Conservation (phyloP, 73 alveolate genomes). For the Paramecium sexaurelia region DNA sequence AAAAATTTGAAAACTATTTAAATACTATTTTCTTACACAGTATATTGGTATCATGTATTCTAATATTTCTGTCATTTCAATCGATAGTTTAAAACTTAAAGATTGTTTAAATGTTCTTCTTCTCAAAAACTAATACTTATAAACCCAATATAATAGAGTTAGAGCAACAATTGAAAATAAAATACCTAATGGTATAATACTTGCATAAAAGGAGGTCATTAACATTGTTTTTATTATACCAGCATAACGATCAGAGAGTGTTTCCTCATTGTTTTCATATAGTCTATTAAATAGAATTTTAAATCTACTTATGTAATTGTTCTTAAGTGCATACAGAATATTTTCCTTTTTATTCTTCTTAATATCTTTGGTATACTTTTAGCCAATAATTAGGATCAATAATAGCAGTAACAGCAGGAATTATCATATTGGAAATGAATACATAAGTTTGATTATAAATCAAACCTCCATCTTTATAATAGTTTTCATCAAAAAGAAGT, state of each 20-base stretch:
- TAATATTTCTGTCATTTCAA: background rate
- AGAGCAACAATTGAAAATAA: background rate
- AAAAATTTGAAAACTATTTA: background rate
- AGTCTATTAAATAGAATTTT: background rate
- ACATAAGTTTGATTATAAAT: constrained; percentile 1
- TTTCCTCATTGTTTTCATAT: background rate
- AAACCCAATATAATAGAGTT: background rate
- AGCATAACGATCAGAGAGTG: constrained; percentile 36
- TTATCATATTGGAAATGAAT: background rate
- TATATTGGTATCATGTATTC: constrained; percentile 5
- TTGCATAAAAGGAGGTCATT: constrained; percentile 5
- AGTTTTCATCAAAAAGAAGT: background rate
- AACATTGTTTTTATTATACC: background rate
- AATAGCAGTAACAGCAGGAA: background rate
- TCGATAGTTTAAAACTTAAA: background rate
- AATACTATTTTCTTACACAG: background rate
- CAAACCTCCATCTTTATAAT: background rate
- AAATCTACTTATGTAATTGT: background rate
- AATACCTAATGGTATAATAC: constrained; percentile 1
- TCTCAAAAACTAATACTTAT: background rate
- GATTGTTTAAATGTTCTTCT: background rate
- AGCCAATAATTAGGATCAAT: background rate
- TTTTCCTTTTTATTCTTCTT: background rate
- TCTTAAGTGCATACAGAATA: background rate
- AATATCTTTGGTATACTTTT: background rate